Conservation (phyloP, 2,329 filamentous ascomycete genomes). For the Hypoxylon sp. region DNA sequence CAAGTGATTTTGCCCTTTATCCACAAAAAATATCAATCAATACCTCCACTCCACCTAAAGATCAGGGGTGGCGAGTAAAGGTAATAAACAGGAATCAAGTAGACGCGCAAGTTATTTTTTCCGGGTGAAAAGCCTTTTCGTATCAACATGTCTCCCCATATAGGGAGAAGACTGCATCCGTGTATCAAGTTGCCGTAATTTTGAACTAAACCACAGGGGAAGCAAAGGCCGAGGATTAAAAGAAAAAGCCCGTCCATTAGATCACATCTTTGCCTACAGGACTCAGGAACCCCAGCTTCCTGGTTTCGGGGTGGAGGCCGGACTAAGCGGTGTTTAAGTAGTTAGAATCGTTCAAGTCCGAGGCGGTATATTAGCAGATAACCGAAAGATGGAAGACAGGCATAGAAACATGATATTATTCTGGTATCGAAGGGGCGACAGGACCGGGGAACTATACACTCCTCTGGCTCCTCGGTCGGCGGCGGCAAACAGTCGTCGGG, state of each 20-base stretch:
- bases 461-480: slow-evolving; percentile 44
- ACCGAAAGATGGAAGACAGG: slow-evolving; percentile 34
- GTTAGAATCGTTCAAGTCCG: slow-evolving; percentile 30
- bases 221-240: slow-evolving; percentile 33
- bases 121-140: slow-evolving; percentile 48
- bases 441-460: slow-evolving; percentile 47
- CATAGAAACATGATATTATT: slow-evolving; percentile 49
- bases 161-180: slow-evolving; percentile 43
- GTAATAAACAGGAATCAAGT: slow-evolving; percentile 50
- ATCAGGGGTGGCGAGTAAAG: slow-evolving; percentile 51
- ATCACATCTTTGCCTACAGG: slow-evolving; percentile 26
- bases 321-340: slow-evolving; percentile 17
- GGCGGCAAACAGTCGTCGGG: slow-evolving; percentile 45
- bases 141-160: slow-evolving; percentile 52
- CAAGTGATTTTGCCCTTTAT: slow-evolving; percentile 50
- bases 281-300: slow-evolving; percentile 11
- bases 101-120: slow-evolving; percentile 48
- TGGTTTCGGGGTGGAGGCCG: slow-evolving; percentile 6
- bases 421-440: slow-evolving; percentile 46
- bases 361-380: slow-evolving; percentile 42
- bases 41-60: slow-evolving; percentile 56
- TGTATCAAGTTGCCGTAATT: slow-evolving; percentile 41
- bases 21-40: slow-evolving; percentile 47
- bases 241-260: slow-evolving; percentile 32
- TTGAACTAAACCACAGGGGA: slow-evolving; percentile 48